Conservation (phyloP, 2,329 filamentous ascomycete genomes). For the Colletotrichum salicis region DNA sequence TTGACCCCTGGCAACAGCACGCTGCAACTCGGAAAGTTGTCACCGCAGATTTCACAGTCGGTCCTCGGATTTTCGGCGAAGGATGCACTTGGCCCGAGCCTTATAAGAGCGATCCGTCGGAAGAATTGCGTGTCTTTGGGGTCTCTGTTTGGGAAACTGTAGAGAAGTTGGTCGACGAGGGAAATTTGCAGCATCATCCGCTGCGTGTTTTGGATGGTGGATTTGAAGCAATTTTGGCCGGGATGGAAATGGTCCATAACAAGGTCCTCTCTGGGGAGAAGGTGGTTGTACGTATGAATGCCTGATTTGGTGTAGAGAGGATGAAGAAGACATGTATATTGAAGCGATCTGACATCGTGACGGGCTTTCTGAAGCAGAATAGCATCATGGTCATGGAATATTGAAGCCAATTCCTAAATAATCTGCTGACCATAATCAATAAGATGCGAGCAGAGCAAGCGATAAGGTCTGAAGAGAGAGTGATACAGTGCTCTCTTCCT, state of each 20-base stretch:
- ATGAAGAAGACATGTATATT: no score
- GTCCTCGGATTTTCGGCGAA: conserved; percentile 41
- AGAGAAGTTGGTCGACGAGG: conserved; percentile 29
- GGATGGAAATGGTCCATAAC: background rate
- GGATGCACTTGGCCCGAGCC: conserved; percentile 37
- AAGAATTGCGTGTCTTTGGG: conserved; percentile 22
- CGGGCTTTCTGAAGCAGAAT: no score
- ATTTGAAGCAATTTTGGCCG: background rate
- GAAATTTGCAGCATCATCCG: conserved; percentile 34
- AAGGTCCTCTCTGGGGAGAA: background rate
- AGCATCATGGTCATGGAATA: no score
- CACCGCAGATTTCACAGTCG: conserved; percentile 43
- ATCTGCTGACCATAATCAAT: no score
- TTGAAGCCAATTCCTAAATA: no score
- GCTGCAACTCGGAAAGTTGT: conserved; percentile 31
- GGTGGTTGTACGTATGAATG: background rate
- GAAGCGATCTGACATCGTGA: no score
- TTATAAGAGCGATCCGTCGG: conserved; percentile 34
- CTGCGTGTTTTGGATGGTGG: background rate
- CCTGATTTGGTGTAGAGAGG: background rate
- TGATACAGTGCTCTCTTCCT: no score
- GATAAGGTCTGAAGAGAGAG: no score
- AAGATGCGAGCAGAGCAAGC: no score
- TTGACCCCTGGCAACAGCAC: conserved; percentile 3
- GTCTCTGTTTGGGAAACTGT: conserved; percentile 20